Evolutionary conservation across 2,329 filamentous ascomycete species (phyloP), one percentile per base, ranked within the genome.

Genomic region (Fusarium oligoseptatum): DNA sequence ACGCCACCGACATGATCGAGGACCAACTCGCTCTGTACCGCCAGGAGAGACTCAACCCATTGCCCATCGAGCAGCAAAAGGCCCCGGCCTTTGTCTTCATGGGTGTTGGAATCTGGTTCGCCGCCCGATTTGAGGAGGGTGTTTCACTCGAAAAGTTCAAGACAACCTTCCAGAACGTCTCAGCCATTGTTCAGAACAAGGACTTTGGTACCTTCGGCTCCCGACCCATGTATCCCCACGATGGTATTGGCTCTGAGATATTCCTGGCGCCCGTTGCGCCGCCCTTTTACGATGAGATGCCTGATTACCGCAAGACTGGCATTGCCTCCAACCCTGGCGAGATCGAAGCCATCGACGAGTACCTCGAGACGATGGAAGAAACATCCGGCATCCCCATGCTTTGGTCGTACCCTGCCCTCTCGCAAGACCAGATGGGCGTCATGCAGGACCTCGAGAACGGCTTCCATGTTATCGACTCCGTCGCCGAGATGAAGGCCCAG

Each of bases 401-500:
- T 6, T 78, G 76, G 75, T 67, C 78, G 1, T 67, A 77, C 52
- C 73, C 77, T 2, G 64, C 66, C 7, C 27, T 74, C 50, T 62
- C 74, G 2, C 52, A 56, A 4, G 61, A 60, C 1, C 76, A 78
- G 8, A 72, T 70, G 60, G 67, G 70, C 32, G 70, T 67, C 4
- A 73, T 69, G 11, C 64, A 65, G 12, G 77, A 81, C 20, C 60
- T 70, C 17, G 67, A 69, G 37, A 80, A 74, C 0, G 64, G 78
- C 17, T 73, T 82, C 36, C 81, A 84, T 48, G 81, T 80, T 14
- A 78, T 73, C 12, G 77, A 80, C 17, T 37, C 57, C 0, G 75
- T 81, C 17, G 71, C 79, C 15, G 78, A 80, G 67, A 80, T 67
- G 73, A 81, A 76, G 76, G 84, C 76, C 41, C 83, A 71, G 80